phyloP scores from a whole-genome alignment of 2,329 filamentous ascomycete species.

The Botrytis byssoidea region DNA sequence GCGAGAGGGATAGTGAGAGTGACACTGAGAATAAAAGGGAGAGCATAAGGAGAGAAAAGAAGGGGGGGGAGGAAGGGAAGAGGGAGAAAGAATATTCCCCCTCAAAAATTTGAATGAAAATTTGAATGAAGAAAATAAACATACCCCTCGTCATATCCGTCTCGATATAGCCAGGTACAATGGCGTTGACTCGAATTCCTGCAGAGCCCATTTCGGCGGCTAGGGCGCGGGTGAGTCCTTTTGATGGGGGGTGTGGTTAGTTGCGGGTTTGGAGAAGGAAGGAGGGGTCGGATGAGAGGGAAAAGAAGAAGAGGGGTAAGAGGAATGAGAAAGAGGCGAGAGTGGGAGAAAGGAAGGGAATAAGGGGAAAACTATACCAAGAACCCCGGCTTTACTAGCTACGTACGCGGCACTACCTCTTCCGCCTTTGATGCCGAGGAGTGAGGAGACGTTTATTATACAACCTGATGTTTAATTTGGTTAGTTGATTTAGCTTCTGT shows the following conservation, averaged over 20 bases:
- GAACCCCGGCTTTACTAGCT: conserved; percentile 75
- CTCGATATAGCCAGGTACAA: conserved; percentile 79
- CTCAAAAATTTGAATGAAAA: neutral
- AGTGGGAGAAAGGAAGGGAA: neutral
- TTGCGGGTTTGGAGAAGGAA: neutral
- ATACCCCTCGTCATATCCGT: conserved; percentile 76
- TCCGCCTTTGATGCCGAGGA: conserved; percentile 69
- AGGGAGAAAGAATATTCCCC: neutral
- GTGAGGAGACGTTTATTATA: conserved; percentile 79
- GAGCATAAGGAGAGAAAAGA: neutral
- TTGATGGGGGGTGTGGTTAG: neutral
- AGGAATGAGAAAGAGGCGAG: neutral
- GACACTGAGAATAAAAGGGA: neutral
- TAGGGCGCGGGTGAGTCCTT: conserved; percentile 67
- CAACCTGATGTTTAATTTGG: conserved; percentile 46
- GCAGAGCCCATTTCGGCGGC: conserved; percentile 59
- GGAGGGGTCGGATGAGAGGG: neutral
- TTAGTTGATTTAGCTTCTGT: neutral
- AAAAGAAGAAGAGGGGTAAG: neutral
- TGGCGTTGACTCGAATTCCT: conserved; percentile 72
- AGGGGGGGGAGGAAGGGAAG: neutral
- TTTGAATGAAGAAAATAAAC: conserved; percentile 18
- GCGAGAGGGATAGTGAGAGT: neutral
- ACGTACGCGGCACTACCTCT: conserved; percentile 72
- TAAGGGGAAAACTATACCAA: conserved; percentile 51